Base-by-base conservation (phyloP, 2,329 filamentous ascomycete species). In the Ophiostoma australiae region DNA sequence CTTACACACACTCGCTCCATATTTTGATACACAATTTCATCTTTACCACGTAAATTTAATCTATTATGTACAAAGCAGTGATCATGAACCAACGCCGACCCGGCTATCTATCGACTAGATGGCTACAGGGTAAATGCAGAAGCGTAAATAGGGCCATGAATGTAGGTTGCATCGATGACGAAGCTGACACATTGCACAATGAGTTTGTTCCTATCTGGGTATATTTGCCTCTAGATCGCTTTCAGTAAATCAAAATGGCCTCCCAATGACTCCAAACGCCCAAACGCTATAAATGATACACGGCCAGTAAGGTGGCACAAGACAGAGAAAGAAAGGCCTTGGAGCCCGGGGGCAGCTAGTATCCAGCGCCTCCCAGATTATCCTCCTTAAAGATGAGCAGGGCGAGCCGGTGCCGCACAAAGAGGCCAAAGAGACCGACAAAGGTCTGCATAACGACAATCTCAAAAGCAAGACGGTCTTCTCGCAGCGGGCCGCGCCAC, bases 321-420 rank as follows among this genome's bases (percentile, higher is more conserved):
- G 27, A 33, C 5, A 31, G 6, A 10, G 1, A 52, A n/a, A 52
- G 3, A 6, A 27, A 27, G 52, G 27, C 27, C 3, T 7, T 20
- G 4, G 23, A 58, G 41, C 44, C 44, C n/a, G 17, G 20, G n/a
- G 37, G 7, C 23, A 27, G 23, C 35, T 67, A 72, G 10, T 72
- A 68, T 4, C 39, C 39, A 8, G 33, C 61, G 31, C 44, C 61
- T 17, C 82, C 83, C 82, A 84, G 83, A 79, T 99, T 99, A 81
- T 99, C 95, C 78, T 91, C 88, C 79, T 91, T 90, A 84, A 99
- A 99, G 75, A 99, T 87, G 75, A 95, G 84, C 77, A 97, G 82
- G 65, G 95, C 95, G 74, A 97, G 86, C 73, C 88, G 88, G 82
- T 99, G 95, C 75, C 95, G 85, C 70, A 93, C 87, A 77, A 97